These are phyloP conservation scores for Monosporozyma aquatica DNA, from an alignment of 805 yeast genomes.

Conservation along the genomic window DNA sequence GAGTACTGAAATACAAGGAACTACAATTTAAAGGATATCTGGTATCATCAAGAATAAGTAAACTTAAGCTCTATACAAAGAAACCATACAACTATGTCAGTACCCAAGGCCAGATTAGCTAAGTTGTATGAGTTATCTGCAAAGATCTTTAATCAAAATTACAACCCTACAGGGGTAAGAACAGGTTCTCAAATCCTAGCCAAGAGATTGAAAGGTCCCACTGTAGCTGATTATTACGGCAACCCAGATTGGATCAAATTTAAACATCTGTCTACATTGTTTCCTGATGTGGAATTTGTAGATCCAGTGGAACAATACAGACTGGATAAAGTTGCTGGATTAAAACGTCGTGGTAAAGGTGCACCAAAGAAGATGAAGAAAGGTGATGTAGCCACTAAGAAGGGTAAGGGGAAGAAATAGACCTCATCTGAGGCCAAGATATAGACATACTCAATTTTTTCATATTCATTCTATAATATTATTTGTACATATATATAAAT, in stretches of 20 bases:
- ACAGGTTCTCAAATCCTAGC: slow-evolving; percentile 67
- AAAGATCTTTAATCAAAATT: slow-evolving; percentile 57
- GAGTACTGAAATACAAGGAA: no score
- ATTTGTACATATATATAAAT: slow-evolving; percentile 2
- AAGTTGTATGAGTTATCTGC: slow-evolving; percentile 54
- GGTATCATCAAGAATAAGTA: no score
- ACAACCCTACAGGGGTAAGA: slow-evolving; percentile 56
- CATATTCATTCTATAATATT: not conserved
- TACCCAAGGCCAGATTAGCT: slow-evolving; percentile 36
- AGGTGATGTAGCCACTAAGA: slow-evolving; percentile 30
- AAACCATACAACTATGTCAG: not conserved
- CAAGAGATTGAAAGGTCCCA: slow-evolving; percentile 62
- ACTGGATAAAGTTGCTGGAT: slow-evolving; percentile 48
- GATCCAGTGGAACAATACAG: slow-evolving; percentile 67
- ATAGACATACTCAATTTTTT: no score
- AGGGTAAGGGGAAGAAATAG: slow-evolving; percentile 34
- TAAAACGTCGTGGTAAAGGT: slow-evolving; percentile 83
- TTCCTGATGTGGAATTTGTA: slow-evolving; percentile 40
- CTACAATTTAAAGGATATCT: no score
- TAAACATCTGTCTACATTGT: slow-evolving; percentile 47
- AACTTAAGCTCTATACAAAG: no score
- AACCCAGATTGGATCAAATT: slow-evolving; percentile 60
- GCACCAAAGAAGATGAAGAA: slow-evolving; percentile 70
- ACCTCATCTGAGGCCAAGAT: no score
- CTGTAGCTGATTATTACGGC: slow-evolving; percentile 65